These are phyloP conservation scores for Didymella sp. DNA, from an alignment of 2,329 filamentous ascomycete genomes.

Conservation along the genomic window DNA sequence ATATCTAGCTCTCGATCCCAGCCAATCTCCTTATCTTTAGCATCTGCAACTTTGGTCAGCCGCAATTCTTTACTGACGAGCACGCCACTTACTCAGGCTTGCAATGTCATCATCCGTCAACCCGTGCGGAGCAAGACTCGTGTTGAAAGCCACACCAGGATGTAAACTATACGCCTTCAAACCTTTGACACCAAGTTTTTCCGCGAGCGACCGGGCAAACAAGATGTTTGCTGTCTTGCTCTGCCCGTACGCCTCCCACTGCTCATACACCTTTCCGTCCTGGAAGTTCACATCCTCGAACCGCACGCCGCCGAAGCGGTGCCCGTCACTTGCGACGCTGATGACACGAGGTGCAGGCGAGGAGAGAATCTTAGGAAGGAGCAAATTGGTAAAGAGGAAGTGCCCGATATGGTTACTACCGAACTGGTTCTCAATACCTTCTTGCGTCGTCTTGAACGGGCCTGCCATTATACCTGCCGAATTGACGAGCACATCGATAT, in stretches of 20 bases:
- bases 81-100: not conserved
- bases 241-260: conserved; percentile 58
- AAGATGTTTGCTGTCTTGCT: conserved; percentile 61
- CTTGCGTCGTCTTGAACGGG: not conserved
- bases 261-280: conserved; percentile 49
- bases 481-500: not conserved
- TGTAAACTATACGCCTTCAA: not conserved
- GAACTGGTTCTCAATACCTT: not conserved
- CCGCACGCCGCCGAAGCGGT: not conserved
- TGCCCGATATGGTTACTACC: not conserved
- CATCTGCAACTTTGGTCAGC: not conserved
- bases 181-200: not conserved
- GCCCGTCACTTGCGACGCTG: not conserved
- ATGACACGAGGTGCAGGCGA: not conserved
- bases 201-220: conserved; percentile 25
- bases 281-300: conserved; percentile 43
- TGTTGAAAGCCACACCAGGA: not conserved
- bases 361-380: not conserved
- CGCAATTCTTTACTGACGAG: not conserved
- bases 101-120: not conserved
- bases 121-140: not conserved
- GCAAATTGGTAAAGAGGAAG: not conserved
- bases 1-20: not conserved
- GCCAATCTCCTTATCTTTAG: not conserved
- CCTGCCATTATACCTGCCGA: not conserved